Evolutionary conservation across 441 rosid species (phyloP).

Genomic region (Kokia cookei): DNA sequence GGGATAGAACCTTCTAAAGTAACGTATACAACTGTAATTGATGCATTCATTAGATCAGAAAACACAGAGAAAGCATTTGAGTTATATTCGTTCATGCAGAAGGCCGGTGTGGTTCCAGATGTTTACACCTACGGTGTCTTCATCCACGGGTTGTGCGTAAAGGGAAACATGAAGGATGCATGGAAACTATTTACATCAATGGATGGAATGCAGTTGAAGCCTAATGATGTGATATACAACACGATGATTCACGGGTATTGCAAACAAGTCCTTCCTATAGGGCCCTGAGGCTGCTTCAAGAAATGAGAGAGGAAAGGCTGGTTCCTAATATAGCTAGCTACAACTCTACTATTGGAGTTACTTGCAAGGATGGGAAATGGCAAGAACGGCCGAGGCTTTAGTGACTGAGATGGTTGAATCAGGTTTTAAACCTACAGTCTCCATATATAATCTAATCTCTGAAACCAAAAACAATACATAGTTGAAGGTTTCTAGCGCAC

Average conservation of each 20-base stretch:
- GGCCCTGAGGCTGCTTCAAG: constrained; percentile 52
- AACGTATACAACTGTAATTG: constrained; percentile 58
- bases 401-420: constrained; percentile 43
- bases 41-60: constrained; percentile 36
- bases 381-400: constrained; percentile 54
- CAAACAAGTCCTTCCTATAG: constrained; percentile 54
- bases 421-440: constrained; percentile 43
- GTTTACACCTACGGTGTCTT: constrained; percentile 49
- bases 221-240: constrained; percentile 57
- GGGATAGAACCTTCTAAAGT: constrained; percentile 58
- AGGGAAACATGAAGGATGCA: constrained; percentile 70
- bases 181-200: constrained; percentile 46
- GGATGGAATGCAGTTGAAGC: constrained; percentile 37
- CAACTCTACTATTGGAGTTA: constrained; percentile 41
- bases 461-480: constrained; percentile 24
- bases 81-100: constrained; percentile 47
- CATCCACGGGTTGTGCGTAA: constrained; percentile 63
- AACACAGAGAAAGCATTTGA: constrained; percentile 63
- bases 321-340: constrained; percentile 65
- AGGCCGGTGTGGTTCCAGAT: constrained; percentile 56
- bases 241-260: constrained; percentile 72
- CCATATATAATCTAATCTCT: constrained; percentile 35
- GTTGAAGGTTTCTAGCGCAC: neutral
- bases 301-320: constrained; percentile 51
- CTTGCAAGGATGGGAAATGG: constrained; percentile 56